Conservation (phyloP, 164 flowering plant species). For the Vitis labrusca region DNA sequence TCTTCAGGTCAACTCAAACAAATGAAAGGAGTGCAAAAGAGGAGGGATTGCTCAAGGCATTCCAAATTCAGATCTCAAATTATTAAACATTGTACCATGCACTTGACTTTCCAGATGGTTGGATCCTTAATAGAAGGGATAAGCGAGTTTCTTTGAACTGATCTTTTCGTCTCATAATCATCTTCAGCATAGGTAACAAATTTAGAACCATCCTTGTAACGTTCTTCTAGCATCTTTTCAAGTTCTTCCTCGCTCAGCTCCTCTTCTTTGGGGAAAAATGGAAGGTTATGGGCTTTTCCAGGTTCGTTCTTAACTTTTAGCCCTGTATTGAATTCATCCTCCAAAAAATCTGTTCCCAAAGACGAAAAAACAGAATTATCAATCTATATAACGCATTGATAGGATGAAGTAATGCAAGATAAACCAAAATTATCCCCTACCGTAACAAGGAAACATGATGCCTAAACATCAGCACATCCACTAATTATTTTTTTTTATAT, state of each 20-base stretch:
- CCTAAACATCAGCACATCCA: too few species aligned
- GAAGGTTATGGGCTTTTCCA: constrained; percentile 31
- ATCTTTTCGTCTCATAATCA: constrained; percentile 33
- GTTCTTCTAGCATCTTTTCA: constrained; percentile 60
- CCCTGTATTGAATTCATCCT: constrained; percentile 28
- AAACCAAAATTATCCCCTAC: not conserved
- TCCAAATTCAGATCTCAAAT: not conserved
- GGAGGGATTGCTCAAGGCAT: not conserved
- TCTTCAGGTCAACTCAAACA: not conserved
- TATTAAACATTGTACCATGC: constrained; percentile 48
- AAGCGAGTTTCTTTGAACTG: constrained; percentile 21
- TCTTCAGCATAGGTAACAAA: constrained; percentile 58
- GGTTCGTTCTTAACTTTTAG: constrained; percentile 27
- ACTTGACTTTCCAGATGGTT: constrained; percentile 74
- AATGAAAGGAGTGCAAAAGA: not conserved
- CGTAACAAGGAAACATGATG: too few species aligned
- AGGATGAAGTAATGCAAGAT: not conserved
- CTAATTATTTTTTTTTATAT: too few species aligned
- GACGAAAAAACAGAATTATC: not conserved
- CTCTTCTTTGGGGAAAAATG: constrained; percentile 73
- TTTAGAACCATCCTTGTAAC: constrained; percentile 48
- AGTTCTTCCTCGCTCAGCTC: constrained; percentile 65
- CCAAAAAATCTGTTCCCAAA: constrained; percentile 41
- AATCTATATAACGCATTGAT: not conserved
- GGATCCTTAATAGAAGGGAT: constrained; percentile 51